Evolutionary conservation across 2,329 filamentous ascomycete genomes (phyloP).

Genomic region (Bipolaris bicolor): DNA sequence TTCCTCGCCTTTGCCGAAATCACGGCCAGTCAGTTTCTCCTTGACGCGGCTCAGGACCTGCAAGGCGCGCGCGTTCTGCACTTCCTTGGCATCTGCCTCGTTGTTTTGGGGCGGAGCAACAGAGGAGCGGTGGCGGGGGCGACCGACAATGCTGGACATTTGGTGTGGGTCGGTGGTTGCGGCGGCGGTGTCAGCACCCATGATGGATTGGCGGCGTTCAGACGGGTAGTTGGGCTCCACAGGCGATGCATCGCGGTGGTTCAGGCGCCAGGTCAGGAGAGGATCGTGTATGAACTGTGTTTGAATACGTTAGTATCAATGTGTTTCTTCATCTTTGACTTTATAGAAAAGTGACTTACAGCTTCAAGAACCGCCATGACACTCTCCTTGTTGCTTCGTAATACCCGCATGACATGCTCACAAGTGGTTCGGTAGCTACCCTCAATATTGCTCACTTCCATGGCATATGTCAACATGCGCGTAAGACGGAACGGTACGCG

Average conservation of each 20-base stretch:
- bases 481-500: conserved; percentile 97
- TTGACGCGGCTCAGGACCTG: conserved; percentile 91
- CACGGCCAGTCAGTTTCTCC: conserved; percentile 92
- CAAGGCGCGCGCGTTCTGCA: conserved; percentile 89
- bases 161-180: conserved; percentile 24
- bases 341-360: conserved; percentile 64
- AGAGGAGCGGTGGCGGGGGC: conserved; percentile 46
- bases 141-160: conserved; percentile 39
- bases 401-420: conserved; percentile 96
- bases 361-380: conserved; percentile 98
- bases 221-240: conserved; percentile 65
- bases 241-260: conserved; percentile 63
- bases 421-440: conserved; percentile 98
- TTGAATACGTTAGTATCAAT: conserved; percentile 13
- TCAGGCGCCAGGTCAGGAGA: conserved; percentile 94
- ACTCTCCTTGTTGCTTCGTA: conserved; percentile 96
- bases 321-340: neutral
- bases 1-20: conserved; percentile 82
- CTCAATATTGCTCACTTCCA: conserved; percentile 99
- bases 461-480: conserved; percentile 98
- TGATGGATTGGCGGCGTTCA: conserved; percentile 66
- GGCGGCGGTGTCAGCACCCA: conserved; percentile 51
- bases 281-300: conserved; percentile 95
- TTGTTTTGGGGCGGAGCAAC: conserved; percentile 43
- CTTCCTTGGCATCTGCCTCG: conserved; percentile 65